Conservation (phyloP, 768 basidiomycete genomes). For the Grammothele lineata region DNA sequence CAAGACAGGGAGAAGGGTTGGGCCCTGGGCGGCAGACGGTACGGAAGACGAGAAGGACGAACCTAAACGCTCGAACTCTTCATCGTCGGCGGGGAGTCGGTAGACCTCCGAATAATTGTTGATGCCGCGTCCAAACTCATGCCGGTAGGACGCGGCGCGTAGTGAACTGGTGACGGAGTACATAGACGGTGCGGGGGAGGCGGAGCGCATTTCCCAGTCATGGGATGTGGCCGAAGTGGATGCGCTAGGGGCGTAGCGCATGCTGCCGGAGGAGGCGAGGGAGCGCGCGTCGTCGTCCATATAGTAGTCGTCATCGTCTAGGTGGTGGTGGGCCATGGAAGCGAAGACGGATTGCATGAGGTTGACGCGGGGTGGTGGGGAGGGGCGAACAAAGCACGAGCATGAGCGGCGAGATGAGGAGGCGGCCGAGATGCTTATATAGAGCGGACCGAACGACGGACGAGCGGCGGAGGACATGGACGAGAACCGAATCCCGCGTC, state of each 20-base stretch:
- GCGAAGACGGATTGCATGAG: constrained; percentile 13
- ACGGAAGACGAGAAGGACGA: constrained; percentile 23
- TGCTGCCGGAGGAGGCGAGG: constrained; percentile 29
- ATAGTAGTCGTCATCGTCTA: constrained; percentile 36
- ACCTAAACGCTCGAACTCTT: constrained; percentile 71
- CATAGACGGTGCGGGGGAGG: constrained; percentile 65
- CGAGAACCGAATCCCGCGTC: constrained; percentile 16
- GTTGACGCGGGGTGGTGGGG: constrained; percentile 15
- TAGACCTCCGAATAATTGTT: constrained; percentile 82
- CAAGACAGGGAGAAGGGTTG: background rate
- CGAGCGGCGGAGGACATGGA: constrained; percentile 18
- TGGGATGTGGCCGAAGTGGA: constrained; percentile 54
- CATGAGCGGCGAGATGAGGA: constrained; percentile 7
- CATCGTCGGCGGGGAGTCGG: constrained; percentile 72
- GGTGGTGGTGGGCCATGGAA: background rate
- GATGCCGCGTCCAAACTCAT: constrained; percentile 64
- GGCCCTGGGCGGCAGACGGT: background rate
- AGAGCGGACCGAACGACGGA: constrained; percentile 4
- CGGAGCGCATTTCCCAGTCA: constrained; percentile 56
- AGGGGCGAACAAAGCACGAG: constrained; percentile 1
- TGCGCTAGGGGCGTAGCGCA: constrained; percentile 36
- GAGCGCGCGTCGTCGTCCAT: constrained; percentile 36
- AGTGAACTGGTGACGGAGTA: constrained; percentile 64
- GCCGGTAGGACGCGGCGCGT: constrained; percentile 51
- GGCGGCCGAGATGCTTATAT: constrained; percentile 13